Conservation (phyloP, 2,329 filamentous ascomycete genomes). For the Penicillium polonicum region DNA sequence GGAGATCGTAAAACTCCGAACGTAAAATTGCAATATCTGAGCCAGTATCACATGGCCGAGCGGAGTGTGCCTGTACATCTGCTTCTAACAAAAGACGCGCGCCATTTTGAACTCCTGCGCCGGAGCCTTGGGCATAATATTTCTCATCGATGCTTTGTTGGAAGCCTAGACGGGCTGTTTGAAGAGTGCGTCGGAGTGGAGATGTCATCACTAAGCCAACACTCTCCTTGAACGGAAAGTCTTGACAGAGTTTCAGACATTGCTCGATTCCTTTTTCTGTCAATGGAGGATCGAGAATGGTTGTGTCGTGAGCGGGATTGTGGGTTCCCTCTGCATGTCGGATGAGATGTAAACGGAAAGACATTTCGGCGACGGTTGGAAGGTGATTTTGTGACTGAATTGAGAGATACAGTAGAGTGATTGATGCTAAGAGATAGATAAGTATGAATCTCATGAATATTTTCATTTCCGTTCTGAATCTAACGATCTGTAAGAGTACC, state of each 20-base stretch:
- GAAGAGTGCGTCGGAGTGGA: conserved; percentile 3
- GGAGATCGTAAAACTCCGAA: conserved; percentile 10
- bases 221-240: background rate
- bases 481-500: too few relatives aligned
- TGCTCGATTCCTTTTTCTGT: background rate
- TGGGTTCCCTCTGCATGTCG: background rate
- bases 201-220: background rate
- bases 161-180: conserved; percentile 9
- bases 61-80: conserved; percentile 15
- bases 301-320: background rate
- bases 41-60: conserved; percentile 16
- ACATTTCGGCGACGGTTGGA: background rate
- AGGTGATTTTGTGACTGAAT: background rate
- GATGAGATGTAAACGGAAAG: conserved; percentile 3
- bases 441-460: too few relatives aligned
- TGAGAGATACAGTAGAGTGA: background rate
- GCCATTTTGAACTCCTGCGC: background rate
- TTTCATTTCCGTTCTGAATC: too few relatives aligned
- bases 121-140: background rate
- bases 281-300: background rate
- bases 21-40: conserved; percentile 8
- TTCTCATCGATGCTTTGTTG: background rate
- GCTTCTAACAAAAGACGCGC: conserved; percentile 7
- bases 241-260: background rate
- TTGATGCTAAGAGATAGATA: background rate